A percentile compares a stretch with the other conserved stretches of the same genome.
Conservation (phyloP, 768 basidiomycete genomes). For the Thelephora ganbajun region DNA sequence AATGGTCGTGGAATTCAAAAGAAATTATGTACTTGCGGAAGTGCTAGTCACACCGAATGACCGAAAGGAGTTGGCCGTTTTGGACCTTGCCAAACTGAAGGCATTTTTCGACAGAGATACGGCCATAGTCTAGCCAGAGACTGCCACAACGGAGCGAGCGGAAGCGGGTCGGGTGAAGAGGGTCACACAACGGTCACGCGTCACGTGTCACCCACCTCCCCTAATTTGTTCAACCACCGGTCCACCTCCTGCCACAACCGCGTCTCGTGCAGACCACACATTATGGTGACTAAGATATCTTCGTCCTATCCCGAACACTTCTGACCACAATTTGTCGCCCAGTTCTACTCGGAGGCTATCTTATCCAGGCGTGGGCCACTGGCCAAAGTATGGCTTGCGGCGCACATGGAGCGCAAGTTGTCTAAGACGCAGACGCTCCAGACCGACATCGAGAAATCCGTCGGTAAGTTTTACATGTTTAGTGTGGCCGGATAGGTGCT, state of each 20-base stretch:
- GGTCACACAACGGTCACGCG: constrained; percentile 2
- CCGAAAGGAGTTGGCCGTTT: neutral
- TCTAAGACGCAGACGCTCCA: constrained; percentile 90
- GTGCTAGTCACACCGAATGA: neutral
- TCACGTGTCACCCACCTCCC: no score
- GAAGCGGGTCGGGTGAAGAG: neutral
- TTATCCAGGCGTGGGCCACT: constrained; percentile 87
- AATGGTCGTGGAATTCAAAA: no score
- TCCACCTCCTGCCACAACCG: constrained; percentile 1
- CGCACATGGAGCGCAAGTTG: constrained; percentile 96
- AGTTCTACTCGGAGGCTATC: constrained; percentile 93
- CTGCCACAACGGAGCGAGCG: constrained; percentile 1
- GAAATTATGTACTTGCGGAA: neutral
- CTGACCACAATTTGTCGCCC: neutral
- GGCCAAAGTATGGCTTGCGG: constrained; percentile 97
- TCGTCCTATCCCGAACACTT: neutral
- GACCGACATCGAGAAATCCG: constrained; percentile 89
- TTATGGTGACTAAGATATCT: constrained; percentile 5
- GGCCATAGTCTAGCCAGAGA: constrained; percentile 13
- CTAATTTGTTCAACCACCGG: neutral
- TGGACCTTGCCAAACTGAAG: constrained; percentile 5
- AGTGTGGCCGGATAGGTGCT: neutral
- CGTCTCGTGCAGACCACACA: neutral
- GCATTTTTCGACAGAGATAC: constrained; percentile 11
- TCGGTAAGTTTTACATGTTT: constrained; percentile 40